Percentiles rank a stretch among this genome's conserved stretches.
phyloP scores from a whole-genome alignment of 2,329 filamentous ascomycete genomes.

The Cladosporium sp. region DNA sequence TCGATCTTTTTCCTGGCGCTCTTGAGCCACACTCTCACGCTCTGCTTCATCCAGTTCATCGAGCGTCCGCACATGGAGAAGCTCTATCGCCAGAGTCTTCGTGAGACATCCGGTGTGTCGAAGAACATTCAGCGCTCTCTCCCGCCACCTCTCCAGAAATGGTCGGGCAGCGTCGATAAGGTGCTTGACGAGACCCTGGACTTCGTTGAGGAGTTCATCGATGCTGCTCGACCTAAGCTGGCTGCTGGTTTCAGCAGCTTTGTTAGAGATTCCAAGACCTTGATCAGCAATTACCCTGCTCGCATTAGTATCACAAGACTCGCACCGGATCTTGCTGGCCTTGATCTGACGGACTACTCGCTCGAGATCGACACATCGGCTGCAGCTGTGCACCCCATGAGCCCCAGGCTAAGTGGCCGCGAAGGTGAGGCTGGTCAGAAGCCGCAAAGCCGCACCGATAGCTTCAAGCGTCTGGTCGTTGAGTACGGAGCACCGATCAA shows the following conservation, averaged over 20 bases:
- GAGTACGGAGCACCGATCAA: conserved; percentile 89
- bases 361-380: conserved; percentile 70
- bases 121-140: conserved; percentile 87
- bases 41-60: conserved; percentile 87
- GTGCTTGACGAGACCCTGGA: conserved; percentile 84
- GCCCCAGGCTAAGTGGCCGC: conserved; percentile 51
- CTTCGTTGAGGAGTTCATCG: conserved; percentile 87
- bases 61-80: conserved; percentile 98
- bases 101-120: conserved; percentile 84
- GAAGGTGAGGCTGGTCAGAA: conserved; percentile 70
- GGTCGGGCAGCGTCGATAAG: conserved; percentile 83
- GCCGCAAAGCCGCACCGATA: conserved; percentile 59
- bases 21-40: conserved; percentile 78
- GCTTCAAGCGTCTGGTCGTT: conserved; percentile 73
- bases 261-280: conserved; percentile 79
- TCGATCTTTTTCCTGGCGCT: conserved; percentile 85
- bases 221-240: conserved; percentile 80
- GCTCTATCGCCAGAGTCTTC: conserved; percentile 81
- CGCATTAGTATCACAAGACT: conserved; percentile 80
- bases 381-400: conserved; percentile 23
- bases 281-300: conserved; percentile 88
- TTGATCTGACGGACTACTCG: conserved; percentile 77
- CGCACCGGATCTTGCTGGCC: conserved; percentile 75
- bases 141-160: conserved; percentile 77
- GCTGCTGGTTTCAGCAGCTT: conserved; percentile 83